Evolutionary conservation across 1,284 basidiomycete genomes (phyloP).

Genomic region (Phylloboletellus chloephorus): DNA sequence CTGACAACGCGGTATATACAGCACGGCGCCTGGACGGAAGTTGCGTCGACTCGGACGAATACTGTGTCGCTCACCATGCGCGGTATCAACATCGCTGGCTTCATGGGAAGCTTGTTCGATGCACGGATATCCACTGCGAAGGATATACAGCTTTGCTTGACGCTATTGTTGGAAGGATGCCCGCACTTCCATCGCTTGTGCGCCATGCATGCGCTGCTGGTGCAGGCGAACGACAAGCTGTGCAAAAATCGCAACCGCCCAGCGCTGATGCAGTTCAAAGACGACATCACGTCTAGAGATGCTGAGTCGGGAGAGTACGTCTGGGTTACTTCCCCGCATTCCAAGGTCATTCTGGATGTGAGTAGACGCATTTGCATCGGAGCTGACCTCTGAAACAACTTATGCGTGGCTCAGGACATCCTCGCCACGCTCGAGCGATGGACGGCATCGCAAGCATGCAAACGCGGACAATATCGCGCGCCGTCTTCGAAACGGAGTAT

Average conservation of each 20-base stretch:
- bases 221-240: conserved; percentile 29
- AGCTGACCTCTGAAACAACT: conserved; percentile 1
- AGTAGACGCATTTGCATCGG: conserved; percentile 4
- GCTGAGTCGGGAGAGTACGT: conserved; percentile 16
- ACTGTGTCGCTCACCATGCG: conserved; percentile 8
- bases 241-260: conserved; percentile 28
- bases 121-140: conserved; percentile 17
- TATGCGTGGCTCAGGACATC: conserved; percentile 23
- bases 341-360: conserved; percentile 20
- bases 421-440: conserved; percentile 23
- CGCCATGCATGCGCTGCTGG: conserved; percentile 29
- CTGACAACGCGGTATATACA: conserved; percentile 8
- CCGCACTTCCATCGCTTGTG: conserved; percentile 22
- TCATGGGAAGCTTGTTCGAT: conserved; percentile 32
- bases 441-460: conserved; percentile 17
- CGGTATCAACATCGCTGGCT: conserved; percentile 29
- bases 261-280: conserved; percentile 16
- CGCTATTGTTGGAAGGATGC: conserved; percentile 19
- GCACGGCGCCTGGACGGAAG: conserved; percentile 13
- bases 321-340: conserved; percentile 18
- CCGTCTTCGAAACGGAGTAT: not conserved
- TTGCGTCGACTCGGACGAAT: not conserved
- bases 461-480: conserved; percentile 15
- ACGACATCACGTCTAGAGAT: conserved; percentile 9
- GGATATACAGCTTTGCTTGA: conserved; percentile 30